These are phyloP conservation scores for Letharia lupina DNA, from an alignment of 495 filamentous ascomycete genomes.

Conservation along the genomic window DNA sequence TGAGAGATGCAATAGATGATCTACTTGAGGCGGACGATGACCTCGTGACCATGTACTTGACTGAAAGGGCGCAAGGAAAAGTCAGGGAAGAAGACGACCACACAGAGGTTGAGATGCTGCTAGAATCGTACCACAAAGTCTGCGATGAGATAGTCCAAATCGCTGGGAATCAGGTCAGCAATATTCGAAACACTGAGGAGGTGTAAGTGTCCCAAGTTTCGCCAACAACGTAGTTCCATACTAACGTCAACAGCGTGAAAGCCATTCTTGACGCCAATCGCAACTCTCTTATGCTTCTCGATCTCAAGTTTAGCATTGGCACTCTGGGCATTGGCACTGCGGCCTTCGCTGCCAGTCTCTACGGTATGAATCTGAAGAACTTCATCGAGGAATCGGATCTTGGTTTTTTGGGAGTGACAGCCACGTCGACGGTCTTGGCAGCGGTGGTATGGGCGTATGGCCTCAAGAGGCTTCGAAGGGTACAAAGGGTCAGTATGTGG, in stretches of 20 bases:
- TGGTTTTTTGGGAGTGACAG: slow-evolving; percentile 71
- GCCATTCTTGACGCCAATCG: slow-evolving; percentile 96
- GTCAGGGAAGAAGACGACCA: slow-evolving; percentile 77
- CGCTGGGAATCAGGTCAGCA: slow-evolving; percentile 84
- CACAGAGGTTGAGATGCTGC: slow-evolving; percentile 90
- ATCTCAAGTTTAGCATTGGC: slow-evolving; percentile 91
- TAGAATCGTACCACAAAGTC: slow-evolving; percentile 96
- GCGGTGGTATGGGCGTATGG: slow-evolving; percentile 71
- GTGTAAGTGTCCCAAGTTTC: slow-evolving; percentile 52
- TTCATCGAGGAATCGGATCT: slow-evolving; percentile 95
- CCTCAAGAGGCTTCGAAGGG: slow-evolving; percentile 68
- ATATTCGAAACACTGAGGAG: slow-evolving; percentile 96
- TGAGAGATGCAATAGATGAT: slow-evolving; percentile 92
- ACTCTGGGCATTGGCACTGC: slow-evolving; percentile 87
- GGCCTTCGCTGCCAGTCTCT: slow-evolving; percentile 90
- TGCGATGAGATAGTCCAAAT: slow-evolving; percentile 97
- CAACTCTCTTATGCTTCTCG: slow-evolving; percentile 95
- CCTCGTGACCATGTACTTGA: slow-evolving; percentile 87
- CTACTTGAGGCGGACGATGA: slow-evolving; percentile 97
- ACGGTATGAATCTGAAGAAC: slow-evolving; percentile 98
- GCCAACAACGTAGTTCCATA: neutral
- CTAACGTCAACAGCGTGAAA: slow-evolving; percentile 55
- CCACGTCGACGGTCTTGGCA: slow-evolving; percentile 61
- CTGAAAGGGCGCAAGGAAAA: slow-evolving; percentile 70
- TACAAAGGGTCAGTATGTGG: slow-evolving; percentile 89